phyloP scores from a whole-genome alignment of 192 early-diverging fungal genomes.

The Podila minutissima region DNA sequence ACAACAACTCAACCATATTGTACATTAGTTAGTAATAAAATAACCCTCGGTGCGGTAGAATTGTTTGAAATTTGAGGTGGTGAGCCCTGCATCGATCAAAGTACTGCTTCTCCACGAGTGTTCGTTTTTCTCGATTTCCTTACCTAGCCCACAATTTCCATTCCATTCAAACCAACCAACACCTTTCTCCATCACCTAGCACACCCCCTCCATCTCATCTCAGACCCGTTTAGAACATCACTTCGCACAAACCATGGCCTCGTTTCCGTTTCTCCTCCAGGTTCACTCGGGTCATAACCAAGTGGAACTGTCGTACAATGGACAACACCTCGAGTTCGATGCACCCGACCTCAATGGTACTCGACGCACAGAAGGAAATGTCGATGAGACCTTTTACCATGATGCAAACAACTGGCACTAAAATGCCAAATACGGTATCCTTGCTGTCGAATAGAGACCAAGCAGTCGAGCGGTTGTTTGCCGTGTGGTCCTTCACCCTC shows the following conservation, averaged over 20 bases:
- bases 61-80: too few relatives aligned
- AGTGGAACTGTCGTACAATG: constrained; percentile 35
- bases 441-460: constrained; percentile 3
- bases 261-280: constrained; percentile 37
- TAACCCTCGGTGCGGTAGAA: too few relatives aligned
- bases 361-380: neutral
- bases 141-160: neutral
- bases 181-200: neutral
- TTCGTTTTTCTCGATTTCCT: neutral
- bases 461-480: constrained; percentile 23
- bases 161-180: neutral
- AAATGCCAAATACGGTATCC: neutral
- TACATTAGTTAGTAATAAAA: too few relatives aligned
- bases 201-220: neutral
- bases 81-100: too few relatives aligned
- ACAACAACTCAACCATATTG: neutral
- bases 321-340: constrained; percentile 41
- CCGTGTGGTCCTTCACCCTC: constrained; percentile 28
- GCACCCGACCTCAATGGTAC: constrained; percentile 20
- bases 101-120: too few relatives aligned
- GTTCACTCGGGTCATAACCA: constrained; percentile 23
- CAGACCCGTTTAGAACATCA: neutral
- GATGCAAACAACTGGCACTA: neutral
- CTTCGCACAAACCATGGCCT: constrained; percentile 15
- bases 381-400: neutral